These are phyloP conservation scores for Excoecaria agallocha DNA, from an alignment of 345 rosid genomes.

Conservation along the genomic window DNA sequence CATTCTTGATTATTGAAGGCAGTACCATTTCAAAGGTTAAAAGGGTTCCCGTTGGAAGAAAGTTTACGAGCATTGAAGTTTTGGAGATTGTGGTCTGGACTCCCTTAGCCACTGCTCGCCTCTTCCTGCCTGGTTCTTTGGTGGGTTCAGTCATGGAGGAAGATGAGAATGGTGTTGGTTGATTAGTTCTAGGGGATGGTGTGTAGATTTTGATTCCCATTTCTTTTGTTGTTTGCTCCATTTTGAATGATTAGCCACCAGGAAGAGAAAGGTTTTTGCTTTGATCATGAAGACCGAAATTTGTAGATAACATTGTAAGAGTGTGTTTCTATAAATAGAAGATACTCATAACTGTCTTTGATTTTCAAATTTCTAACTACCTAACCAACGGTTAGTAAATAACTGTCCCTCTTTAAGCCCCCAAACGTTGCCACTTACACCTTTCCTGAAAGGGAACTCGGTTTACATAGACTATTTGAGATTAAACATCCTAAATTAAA, in stretches of 20 bases:
- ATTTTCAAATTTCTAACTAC: not conserved
- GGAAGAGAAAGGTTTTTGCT: too few species aligned
- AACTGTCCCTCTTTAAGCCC: not conserved
- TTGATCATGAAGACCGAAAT: not conserved
- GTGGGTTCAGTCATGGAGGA: constrained; percentile 6
- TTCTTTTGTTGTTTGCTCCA: constrained; percentile 55
- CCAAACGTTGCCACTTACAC: not conserved
- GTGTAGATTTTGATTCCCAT: constrained; percentile 59
- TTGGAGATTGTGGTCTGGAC: constrained; percentile 70
- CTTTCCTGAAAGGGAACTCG: not conserved
- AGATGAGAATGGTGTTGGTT: not conserved
- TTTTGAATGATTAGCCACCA: not conserved
- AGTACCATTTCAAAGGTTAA: constrained; percentile 79
- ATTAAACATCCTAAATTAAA: too few species aligned
- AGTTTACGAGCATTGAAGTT: constrained; percentile 65
- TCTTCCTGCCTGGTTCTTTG: constrained; percentile 35
- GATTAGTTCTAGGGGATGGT: constrained; percentile 36
- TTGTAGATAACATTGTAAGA: too few species aligned
- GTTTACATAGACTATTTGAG: too few species aligned
- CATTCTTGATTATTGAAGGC: constrained; percentile 53
- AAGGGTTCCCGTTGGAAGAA: constrained; percentile 79
- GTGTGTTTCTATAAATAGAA: not conserved
- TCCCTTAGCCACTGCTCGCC: constrained; percentile 63
- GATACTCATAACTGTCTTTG: not conserved
- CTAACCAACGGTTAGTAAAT: not conserved